These are phyloP conservation scores for Aciculoconidium aculeatum DNA, from an alignment of 805 yeast genomes.

Conservation along the genomic window DNA sequence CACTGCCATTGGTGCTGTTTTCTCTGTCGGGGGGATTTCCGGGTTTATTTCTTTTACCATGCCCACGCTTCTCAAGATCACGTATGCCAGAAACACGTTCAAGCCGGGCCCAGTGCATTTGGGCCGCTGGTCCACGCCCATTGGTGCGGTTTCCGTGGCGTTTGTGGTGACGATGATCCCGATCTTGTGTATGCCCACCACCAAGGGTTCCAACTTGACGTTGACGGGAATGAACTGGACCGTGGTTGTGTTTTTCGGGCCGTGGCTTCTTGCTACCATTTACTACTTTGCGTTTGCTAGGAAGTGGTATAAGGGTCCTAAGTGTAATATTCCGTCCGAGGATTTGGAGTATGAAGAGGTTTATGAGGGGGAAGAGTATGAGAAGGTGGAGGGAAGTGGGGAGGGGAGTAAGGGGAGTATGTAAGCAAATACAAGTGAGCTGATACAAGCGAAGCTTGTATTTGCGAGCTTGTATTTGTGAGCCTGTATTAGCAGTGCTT, in stretches of 20 bases:
- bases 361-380: no score
- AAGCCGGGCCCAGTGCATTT: slow-evolving; percentile 64
- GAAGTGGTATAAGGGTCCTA: slow-evolving; percentile 59
- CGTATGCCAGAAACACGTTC: slow-evolving; percentile 48
- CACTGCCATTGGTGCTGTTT: slow-evolving; percentile 62
- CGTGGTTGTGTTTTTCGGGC: slow-evolving; percentile 53
- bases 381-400: no score
- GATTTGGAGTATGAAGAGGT: slow-evolving; percentile 21
- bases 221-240: slow-evolving; percentile 53
- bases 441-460: no score
- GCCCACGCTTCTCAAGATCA: slow-evolving; percentile 55
- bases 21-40: slow-evolving; percentile 68
- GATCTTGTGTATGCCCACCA: slow-evolving; percentile 50
- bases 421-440: no score
- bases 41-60: slow-evolving; percentile 62
- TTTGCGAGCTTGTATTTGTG: no score
- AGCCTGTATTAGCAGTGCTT: no score
- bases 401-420: no score
- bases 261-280: slow-evolving; percentile 44
- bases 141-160: slow-evolving; percentile 43
- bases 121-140: slow-evolving; percentile 45
- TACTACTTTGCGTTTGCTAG: slow-evolving; percentile 52
- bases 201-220: slow-evolving; percentile 30
- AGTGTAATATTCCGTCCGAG: slow-evolving; percentile 41
- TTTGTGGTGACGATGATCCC: slow-evolving; percentile 55